These are phyloP conservation scores for Exophiala phaeomuriformis DNA, from an alignment of 2,329 filamentous ascomycete species.

Conservation along the genomic window DNA sequence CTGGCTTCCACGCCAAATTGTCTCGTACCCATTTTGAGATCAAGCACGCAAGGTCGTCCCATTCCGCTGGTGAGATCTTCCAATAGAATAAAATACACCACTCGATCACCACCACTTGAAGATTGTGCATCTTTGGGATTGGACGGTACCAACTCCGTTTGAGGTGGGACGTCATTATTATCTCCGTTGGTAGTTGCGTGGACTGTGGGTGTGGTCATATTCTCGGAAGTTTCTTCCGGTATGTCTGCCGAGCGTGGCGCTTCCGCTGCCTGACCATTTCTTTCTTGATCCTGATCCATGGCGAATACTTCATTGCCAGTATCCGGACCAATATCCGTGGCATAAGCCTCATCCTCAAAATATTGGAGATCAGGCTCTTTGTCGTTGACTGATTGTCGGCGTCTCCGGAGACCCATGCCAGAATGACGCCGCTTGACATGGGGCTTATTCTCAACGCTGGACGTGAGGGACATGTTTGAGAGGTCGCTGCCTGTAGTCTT, in stretches of 20 bases:
- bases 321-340: conserved; percentile 69
- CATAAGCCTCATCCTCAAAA: conserved; percentile 81
- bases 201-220: too few species aligned
- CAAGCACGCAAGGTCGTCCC: conserved; percentile 92
- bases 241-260: too few species aligned
- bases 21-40: conserved; percentile 96
- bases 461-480: conserved; percentile 6
- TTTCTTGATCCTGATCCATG: conserved; percentile 51
- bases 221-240: neutral
- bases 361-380: conserved; percentile 72
- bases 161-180: neutral
- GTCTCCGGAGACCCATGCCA: conserved; percentile 72
- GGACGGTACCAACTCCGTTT: conserved; percentile 41
- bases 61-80: conserved; percentile 95
- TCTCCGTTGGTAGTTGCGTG: too few species aligned
- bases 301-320: conserved; percentile 62
- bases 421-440: conserved; percentile 62
- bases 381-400: conserved; percentile 61
- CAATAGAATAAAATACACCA: conserved; percentile 86
- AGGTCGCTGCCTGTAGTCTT: conserved; percentile 28
- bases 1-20: conserved; percentile 91
- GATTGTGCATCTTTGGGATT: conserved; percentile 72
- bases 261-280: neutral
- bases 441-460: conserved; percentile 13
- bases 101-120: conserved; percentile 49